Conservation (phyloP, 2,329 filamentous ascomycete genomes). For the Lachnellula hyalina region DNA sequence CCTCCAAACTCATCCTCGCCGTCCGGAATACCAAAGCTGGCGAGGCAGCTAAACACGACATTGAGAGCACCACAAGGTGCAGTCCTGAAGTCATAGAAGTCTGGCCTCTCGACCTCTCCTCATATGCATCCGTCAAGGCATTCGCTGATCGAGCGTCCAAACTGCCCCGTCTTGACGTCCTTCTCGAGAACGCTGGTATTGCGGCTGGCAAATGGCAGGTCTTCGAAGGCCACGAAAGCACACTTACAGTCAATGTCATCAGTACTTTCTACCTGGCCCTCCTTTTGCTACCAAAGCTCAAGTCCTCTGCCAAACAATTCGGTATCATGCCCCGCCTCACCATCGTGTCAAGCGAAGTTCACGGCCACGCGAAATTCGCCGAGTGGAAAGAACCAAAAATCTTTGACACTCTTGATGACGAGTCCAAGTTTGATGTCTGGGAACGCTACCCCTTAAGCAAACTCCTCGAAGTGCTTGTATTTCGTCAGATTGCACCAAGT, state of each 20-base stretch:
- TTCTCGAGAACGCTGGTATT: constrained; percentile 14
- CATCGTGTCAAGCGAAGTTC: constrained; percentile 10
- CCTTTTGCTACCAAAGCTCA: constrained; percentile 39
- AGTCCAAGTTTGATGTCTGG: not conserved
- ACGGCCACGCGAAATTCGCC: not conserved
- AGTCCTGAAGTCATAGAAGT: constrained; percentile 7
- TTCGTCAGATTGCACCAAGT: constrained; percentile 35
- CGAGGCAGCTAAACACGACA: constrained; percentile 35
- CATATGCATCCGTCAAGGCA: constrained; percentile 9
- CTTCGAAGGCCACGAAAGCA: constrained; percentile 36
- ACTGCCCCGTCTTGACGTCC: constrained; percentile 9
- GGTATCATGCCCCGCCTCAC: not conserved
- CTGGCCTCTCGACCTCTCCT: constrained; percentile 14
- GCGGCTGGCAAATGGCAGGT: constrained; percentile 2
- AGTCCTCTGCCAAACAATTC: constrained; percentile 26
- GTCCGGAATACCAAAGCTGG: constrained; percentile 36
- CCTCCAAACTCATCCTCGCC: constrained; percentile 34
- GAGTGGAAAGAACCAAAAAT: not conserved
- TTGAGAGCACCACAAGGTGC: constrained; percentile 26
- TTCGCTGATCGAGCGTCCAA: constrained; percentile 8
- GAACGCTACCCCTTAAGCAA: constrained; percentile 41
- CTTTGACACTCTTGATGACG: constrained; percentile 3
- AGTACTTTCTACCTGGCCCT: constrained; percentile 41
- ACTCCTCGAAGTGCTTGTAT: constrained; percentile 41
- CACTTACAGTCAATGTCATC: constrained; percentile 43